phyloP scores from a whole-genome alignment of 176 grass and related monocot genomes.

The maize (Zea mays) region DNA sequence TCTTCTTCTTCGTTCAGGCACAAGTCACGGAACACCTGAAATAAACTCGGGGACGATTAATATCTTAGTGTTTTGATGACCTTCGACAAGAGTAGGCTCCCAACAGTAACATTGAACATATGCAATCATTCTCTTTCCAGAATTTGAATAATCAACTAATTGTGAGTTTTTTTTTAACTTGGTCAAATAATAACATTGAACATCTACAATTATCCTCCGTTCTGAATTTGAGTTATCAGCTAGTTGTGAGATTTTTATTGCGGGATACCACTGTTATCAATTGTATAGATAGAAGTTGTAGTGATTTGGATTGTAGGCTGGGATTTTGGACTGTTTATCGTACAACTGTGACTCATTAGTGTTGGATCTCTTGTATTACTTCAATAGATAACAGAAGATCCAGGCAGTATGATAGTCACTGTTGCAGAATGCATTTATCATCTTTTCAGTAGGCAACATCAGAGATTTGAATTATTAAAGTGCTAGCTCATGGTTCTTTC shows the following conservation, averaged over 20 bases:
- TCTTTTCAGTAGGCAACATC: conserved; percentile 8
- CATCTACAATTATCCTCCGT: background rate
- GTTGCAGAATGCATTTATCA: conserved; percentile 27
- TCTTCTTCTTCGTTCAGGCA: too few species aligned
- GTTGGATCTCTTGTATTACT: background rate
- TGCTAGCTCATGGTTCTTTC: background rate
- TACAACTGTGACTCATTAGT: background rate
- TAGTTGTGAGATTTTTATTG: background rate
- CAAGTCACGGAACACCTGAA: too few species aligned
- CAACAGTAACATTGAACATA: background rate
- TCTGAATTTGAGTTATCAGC: background rate
- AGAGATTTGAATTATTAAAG: conserved; percentile 26
- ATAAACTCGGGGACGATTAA: too few species aligned
- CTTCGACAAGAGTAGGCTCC: too few species aligned
- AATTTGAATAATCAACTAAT: background rate
- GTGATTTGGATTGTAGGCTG: conserved; percentile 7
- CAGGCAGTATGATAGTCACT: conserved; percentile 24
- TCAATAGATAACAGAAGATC: conserved; percentile 10
- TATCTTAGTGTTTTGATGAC: too few species aligned
- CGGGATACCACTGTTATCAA: background rate
- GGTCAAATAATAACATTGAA: background rate
- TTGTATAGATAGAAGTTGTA: background rate
- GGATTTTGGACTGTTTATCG: conserved; percentile 36
- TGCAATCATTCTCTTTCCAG: background rate
- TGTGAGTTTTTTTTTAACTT: background rate